Percentiles rank a stretch among this genome's conserved stretches.
phyloP scores from a whole-genome alignment of 148 eudicot species.

The Silene uniflora region DNA sequence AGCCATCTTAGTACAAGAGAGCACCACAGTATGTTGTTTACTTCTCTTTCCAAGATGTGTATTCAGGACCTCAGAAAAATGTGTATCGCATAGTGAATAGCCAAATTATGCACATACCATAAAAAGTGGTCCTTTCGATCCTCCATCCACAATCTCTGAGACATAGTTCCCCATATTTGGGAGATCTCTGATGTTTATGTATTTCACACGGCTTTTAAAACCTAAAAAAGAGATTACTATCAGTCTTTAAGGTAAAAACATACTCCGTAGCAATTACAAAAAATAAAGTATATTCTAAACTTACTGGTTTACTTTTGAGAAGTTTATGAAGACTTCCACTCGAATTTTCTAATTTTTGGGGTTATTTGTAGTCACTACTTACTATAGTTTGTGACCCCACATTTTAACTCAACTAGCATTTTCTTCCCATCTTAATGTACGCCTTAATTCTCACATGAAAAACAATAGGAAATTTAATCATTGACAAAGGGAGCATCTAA shows the following conservation, averaged over 20 bases:
- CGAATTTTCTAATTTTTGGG: background rate
- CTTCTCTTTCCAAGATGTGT: background rate
- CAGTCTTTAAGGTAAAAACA: background rate
- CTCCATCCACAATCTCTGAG: constrained; percentile 83
- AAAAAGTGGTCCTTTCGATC: constrained; percentile 75
- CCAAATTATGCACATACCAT: constrained; percentile 49
- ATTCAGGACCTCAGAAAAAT: background rate
- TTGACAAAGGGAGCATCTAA: background rate
- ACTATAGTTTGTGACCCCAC: background rate
- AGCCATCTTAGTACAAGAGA: background rate
- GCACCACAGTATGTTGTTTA: background rate
- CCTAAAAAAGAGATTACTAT: constrained; percentile 39
- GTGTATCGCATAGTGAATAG: constrained; percentile 1
- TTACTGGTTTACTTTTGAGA: background rate
- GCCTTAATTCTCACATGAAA: background rate
- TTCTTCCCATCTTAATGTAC: background rate
- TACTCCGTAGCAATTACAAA: background rate
- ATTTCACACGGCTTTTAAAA: constrained; percentile 77
- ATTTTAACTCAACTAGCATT: background rate
- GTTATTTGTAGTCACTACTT: background rate
- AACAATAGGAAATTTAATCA: background rate
- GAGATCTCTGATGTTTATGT: constrained; percentile 71
- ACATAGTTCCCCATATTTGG: constrained; percentile 64
- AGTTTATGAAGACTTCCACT: background rate
- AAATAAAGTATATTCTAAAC: background rate